Percentiles rank a stretch among this genome's conserved stretches.
These are phyloP conservation scores for Sporothrix phasma DNA, from an alignment of 2,329 filamentous ascomycete genomes.

Conservation along the genomic window DNA sequence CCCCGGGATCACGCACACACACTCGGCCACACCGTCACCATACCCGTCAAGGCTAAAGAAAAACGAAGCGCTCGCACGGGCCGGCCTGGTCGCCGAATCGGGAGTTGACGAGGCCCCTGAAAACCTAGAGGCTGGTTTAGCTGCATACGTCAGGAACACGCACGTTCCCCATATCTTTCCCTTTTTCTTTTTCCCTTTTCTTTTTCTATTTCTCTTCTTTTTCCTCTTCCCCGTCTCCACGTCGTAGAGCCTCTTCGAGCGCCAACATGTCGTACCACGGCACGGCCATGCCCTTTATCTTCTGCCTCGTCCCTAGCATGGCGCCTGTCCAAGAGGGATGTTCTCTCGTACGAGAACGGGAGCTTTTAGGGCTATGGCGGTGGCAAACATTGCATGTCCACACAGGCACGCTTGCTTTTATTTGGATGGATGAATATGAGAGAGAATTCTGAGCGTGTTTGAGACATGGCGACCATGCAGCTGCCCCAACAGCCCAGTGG, in stretches of 20 bases:
- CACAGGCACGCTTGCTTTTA: background rate
- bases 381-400: background rate
- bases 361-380: background rate
- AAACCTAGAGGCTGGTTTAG: no score
- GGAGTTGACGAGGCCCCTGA: background rate
- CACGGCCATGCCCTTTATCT: background rate
- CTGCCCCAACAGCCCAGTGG: background rate
- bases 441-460: background rate
- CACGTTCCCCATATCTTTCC: background rate
- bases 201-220: background rate
- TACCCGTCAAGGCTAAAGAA: background rate
- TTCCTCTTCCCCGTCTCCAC: background rate
- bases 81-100: background rate
- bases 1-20: background rate
- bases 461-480: background rate
- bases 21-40: background rate
- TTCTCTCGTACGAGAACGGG: background rate
- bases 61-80: background rate
- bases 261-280: background rate
- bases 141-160: background rate
- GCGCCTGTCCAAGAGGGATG: background rate
- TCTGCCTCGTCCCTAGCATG: background rate
- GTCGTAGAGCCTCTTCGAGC: background rate
- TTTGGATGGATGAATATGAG: background rate
- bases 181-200: background rate